Conservation (phyloP, 1,139 yeast genomes). For the Yamadazyma triangularis region DNA sequence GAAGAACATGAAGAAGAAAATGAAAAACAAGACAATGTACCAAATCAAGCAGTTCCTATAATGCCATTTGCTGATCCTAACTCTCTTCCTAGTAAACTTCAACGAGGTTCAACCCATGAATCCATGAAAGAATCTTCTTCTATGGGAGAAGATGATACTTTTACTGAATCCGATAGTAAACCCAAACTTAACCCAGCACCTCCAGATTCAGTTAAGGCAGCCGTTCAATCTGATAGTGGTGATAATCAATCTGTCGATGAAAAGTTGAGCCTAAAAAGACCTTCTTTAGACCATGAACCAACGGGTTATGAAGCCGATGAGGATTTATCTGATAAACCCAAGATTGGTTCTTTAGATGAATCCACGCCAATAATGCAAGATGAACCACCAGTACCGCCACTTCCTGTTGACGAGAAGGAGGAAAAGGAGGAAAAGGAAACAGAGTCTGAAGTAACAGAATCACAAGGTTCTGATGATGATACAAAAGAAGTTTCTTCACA, state of each 20-base stretch:
- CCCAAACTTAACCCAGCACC: too few relatives aligned
- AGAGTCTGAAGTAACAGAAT: too few relatives aligned
- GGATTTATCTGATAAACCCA: constrained; percentile 32
- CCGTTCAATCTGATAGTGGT: constrained; percentile 13
- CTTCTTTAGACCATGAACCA: constrained; percentile 24
- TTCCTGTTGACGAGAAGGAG: constrained; percentile 8
- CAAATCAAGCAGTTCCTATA: constrained; percentile 33
- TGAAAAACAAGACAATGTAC: constrained; percentile 13
- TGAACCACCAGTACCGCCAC: constrained; percentile 11
- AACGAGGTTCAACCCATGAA: background rate
- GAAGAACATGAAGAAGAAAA: constrained; percentile 9
- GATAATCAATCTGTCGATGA: constrained; percentile 3
- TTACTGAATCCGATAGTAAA: too few relatives aligned
- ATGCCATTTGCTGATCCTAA: constrained; percentile 14
- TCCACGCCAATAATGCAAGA: too few relatives aligned
- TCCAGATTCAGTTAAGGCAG: constrained; percentile 14
- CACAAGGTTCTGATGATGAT: too few relatives aligned
- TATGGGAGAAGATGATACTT: constrained; percentile 12
- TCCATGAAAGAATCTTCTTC: constrained; percentile 11
- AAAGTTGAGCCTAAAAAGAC: constrained; percentile 2
- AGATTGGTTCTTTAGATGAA: too few relatives aligned
- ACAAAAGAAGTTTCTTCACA: too few relatives aligned
- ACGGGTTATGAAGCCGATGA: constrained; percentile 46
- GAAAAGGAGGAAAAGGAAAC: too few relatives aligned
- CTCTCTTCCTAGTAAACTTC: constrained; percentile 7